Conservation (phyloP, 192 early-diverging fungal genomes). For the Coemansia sp. region DNA sequence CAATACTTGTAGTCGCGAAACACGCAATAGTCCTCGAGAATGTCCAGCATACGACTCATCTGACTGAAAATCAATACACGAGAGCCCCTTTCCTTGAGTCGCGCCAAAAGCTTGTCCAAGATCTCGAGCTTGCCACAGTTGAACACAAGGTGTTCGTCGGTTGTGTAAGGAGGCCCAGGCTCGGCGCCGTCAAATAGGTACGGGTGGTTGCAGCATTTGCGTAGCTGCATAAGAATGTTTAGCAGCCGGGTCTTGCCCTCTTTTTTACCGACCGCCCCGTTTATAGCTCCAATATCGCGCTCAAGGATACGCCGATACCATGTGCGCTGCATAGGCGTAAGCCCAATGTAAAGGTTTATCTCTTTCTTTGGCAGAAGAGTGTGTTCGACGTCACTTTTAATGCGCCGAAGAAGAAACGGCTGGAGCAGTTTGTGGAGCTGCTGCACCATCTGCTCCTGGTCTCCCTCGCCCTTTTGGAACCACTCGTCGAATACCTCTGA, state of each 20-base stretch:
- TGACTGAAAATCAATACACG: slow-evolving; percentile 96
- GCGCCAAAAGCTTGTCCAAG: slow-evolving; percentile 84
- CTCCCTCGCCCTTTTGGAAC: slow-evolving; percentile 67
- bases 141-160: slow-evolving; percentile 92
- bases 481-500: slow-evolving; percentile 94
- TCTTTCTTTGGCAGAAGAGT: slow-evolving; percentile 94
- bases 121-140: slow-evolving; percentile 95
- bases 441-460: slow-evolving; percentile 64
- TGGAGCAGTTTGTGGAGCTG: slow-evolving; percentile 70
- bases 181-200: slow-evolving; percentile 91
- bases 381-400: slow-evolving; percentile 97
- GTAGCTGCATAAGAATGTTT: slow-evolving; percentile 95
- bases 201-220: slow-evolving; percentile 93
- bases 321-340: slow-evolving; percentile 92
- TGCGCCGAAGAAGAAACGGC: slow-evolving; percentile 82
- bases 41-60: slow-evolving; percentile 98
- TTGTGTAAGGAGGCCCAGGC: slow-evolving; percentile 95
- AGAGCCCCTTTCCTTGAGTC: slow-evolving; percentile 85
- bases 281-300: slow-evolving; percentile 98
- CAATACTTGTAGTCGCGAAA: slow-evolving; percentile 93
- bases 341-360: slow-evolving; percentile 88
- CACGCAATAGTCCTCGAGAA: slow-evolving; percentile 95
- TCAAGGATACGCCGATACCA: slow-evolving; percentile 96
- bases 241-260: slow-evolving; percentile 89
- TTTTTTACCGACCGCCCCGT: slow-evolving; percentile 75